Percentiles rank a stretch among this genome's conserved stretches.
Conservation (phyloP, 2,329 filamentous ascomycete species). For the Colletotrichum orchidophilum region DNA sequence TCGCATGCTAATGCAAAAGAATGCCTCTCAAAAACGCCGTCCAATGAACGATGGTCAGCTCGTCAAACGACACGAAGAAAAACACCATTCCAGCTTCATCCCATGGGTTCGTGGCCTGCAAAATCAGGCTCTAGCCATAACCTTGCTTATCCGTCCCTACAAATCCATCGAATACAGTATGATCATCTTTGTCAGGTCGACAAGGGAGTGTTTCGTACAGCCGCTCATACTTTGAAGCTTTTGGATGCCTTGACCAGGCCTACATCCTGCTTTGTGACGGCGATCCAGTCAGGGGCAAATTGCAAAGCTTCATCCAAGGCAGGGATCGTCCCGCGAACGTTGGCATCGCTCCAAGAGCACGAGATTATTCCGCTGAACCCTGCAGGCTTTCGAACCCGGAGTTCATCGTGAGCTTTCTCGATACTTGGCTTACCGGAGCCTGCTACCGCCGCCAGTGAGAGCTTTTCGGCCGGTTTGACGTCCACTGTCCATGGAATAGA, state of each 20-base stretch:
- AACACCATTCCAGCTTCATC: neutral
- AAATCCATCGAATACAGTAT: neutral
- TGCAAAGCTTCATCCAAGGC: conserved; percentile 82
- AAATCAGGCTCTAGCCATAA: no score
- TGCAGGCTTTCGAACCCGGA: conserved; percentile 40
- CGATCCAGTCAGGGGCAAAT: conserved; percentile 83
- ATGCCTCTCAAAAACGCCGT: conserved; percentile 20
- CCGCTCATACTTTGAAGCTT: neutral
- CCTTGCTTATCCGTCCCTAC: neutral
- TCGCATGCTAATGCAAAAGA: neutral
- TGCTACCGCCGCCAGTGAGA: neutral
- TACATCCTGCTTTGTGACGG: conserved; percentile 68
- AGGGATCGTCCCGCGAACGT: conserved; percentile 75
- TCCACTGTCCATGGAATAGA: conserved; percentile 79
- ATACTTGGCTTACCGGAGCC: conserved; percentile 13
- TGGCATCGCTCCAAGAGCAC: conserved; percentile 91
- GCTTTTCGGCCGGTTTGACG: conserved; percentile 58
- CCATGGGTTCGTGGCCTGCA: neutral
- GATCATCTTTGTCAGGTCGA: neutral
- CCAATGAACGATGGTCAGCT: conserved; percentile 4
- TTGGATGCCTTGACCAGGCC: conserved; percentile 24
- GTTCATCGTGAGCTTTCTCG: conserved; percentile 36
- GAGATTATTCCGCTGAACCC: conserved; percentile 71
- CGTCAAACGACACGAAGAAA: neutral
- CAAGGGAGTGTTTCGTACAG: neutral